These are phyloP conservation scores for Yarrowia deformans DNA, from an alignment of 805 yeast genomes.

Conservation along the genomic window DNA sequence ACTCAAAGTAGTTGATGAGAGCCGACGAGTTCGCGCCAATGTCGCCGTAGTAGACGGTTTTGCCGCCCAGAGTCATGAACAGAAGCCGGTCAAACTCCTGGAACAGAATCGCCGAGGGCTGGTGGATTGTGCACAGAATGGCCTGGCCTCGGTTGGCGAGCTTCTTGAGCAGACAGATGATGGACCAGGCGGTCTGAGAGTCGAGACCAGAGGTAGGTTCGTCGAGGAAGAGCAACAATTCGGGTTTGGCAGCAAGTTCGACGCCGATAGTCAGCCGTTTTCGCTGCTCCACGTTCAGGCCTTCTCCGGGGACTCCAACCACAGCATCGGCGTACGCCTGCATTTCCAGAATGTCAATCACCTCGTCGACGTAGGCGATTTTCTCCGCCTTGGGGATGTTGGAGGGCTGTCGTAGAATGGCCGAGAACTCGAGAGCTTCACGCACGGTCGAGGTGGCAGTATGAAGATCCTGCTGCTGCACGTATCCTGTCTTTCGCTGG, in stretches of 20 bases:
- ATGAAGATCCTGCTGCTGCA: conserved; percentile 80
- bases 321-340: conserved; percentile 69
- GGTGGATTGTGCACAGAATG: conserved; percentile 78
- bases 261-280: conserved; percentile 71
- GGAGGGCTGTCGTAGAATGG: conserved; percentile 69
- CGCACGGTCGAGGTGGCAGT: conserved; percentile 74
- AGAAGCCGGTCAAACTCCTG: conserved; percentile 79
- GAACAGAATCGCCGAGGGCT: conserved; percentile 81
- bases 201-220: conserved; percentile 76
- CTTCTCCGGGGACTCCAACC: conserved; percentile 78
- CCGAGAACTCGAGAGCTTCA: conserved; percentile 72
- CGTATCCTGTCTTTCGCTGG: conserved; percentile 73
- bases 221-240: conserved; percentile 64
- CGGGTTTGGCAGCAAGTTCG: conserved; percentile 71
- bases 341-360: conserved; percentile 70
- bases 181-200: conserved; percentile 73
- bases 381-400: conserved; percentile 62
- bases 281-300: conserved; percentile 67
- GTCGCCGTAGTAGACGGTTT: conserved; percentile 78
- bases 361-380: conserved; percentile 68
- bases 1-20: conserved; percentile 67
- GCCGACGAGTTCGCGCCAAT: conserved; percentile 67
- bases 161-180: conserved; percentile 66
- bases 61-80: conserved; percentile 73
- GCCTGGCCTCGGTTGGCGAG: conserved; percentile 69